Conservation (phyloP, 768 basidiomycete genomes). For the Botryobasidium botryosum region DNA sequence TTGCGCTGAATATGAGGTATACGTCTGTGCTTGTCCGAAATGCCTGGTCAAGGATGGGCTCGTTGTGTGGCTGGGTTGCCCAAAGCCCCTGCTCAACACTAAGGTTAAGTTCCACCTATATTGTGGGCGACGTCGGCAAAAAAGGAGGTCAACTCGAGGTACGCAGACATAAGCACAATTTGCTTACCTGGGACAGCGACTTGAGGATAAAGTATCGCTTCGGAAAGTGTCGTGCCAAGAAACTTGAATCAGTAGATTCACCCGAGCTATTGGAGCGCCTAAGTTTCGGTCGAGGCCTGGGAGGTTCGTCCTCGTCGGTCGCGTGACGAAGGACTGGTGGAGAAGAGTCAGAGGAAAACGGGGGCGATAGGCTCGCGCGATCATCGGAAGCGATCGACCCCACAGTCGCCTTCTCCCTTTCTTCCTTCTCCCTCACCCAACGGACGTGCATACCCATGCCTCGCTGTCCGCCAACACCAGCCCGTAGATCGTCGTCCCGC, state of each 20-base stretch:
- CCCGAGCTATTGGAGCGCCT: constrained; percentile 50
- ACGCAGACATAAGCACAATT: not conserved
- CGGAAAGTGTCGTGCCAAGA: constrained; percentile 62
- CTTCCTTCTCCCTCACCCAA: too few relatives aligned
- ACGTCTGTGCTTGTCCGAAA: constrained; percentile 84
- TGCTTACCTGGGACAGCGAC: constrained; percentile 56
- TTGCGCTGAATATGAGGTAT: constrained; percentile 79
- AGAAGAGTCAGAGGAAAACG: constrained; percentile 5
- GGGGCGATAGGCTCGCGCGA: constrained; percentile 6
- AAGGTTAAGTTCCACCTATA: constrained; percentile 57
- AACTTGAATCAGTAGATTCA: constrained; percentile 70
- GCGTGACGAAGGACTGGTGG: not conserved
- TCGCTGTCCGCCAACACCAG: constrained; percentile 84
- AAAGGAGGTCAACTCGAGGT: not conserved
- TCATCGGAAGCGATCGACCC: too few relatives aligned
- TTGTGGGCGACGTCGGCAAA: constrained; percentile 6
- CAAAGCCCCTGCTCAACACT: constrained; percentile 67
- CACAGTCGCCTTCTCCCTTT: not conserved
- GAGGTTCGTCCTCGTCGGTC: not conserved
- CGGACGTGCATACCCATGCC: constrained; percentile 67
- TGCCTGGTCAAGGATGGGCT: constrained; percentile 79
- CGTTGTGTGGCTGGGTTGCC: constrained; percentile 90
- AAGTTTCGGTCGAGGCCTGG: constrained; percentile 19
- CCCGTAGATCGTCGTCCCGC: constrained; percentile 68
- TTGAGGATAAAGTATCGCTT: constrained; percentile 88